These are phyloP conservation scores for Tetraselmis chui DNA, from an alignment of 139 green algal species.

Conservation along the genomic window DNA sequence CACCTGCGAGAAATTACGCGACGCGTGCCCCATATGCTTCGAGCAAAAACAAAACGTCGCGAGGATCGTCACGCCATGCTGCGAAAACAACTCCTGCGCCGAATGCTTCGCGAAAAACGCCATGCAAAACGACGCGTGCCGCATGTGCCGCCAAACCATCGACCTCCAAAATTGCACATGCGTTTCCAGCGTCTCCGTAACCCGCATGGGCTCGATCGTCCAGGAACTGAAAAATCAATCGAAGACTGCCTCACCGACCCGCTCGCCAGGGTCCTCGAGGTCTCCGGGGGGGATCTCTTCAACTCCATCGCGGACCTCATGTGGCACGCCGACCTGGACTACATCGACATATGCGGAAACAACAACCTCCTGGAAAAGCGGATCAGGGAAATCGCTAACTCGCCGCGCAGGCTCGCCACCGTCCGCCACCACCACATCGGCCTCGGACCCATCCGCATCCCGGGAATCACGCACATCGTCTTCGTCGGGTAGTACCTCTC, in stretches of 20 bases:
- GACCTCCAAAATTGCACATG: not conserved
- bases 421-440: not conserved
- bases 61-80: not conserved
- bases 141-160: not conserved
- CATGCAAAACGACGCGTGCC: not conserved
- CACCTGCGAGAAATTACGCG: not conserved
- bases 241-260: not conserved
- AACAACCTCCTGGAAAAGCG: not conserved
- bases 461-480: not conserved
- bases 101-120: not conserved
- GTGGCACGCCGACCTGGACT: not conserved
- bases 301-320: not conserved
- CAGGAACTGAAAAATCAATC: not conserved
- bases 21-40: not conserved
- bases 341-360: not conserved
- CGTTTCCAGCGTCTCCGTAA: not conserved
- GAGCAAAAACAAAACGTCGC: not conserved
- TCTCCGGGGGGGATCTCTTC: not conserved
- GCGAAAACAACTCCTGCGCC: not conserved
- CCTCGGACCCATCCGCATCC: not conserved
- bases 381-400: not conserved
- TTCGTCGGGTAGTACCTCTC: not conserved
- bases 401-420: not conserved
- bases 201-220: not conserved
- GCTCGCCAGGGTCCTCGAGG: not conserved